Base-by-base conservation (phyloP, 495 filamentous ascomycete species). In the Apodospora peruviana region DNA sequence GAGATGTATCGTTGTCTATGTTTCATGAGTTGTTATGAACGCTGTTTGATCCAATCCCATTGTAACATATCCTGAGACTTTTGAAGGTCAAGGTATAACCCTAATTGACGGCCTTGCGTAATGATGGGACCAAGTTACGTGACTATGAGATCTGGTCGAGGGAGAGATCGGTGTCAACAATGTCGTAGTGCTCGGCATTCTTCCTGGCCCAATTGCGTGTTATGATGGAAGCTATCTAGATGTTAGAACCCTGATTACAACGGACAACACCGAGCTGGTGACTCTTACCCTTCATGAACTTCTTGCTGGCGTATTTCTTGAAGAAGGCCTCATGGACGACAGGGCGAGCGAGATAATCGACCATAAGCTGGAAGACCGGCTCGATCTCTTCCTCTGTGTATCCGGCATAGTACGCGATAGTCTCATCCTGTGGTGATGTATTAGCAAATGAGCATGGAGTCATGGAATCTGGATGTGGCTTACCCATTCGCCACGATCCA, bases 261-360 rank as follows among this genome's bases (percentile, higher is more conserved):
- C n/a, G n/a, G n/a, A n/a, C n/a, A n/a, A n/a, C n/a, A n/a, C n/a
- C n/a, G n/a, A n/a, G n/a, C n/a, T n/a, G n/a, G n/a, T n/a, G n/a
- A 37, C 16, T 52, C 69, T 62, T 80, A 90, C 93, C 91, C 74
- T 96, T 96, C 60, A 96, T 68, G 70, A 96, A 98, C 69, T 91
- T 95, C 75, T 96, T 97, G 79, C 89, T 93, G 14, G 94, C 93
- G 61, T 98, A 98, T 66, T 98, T 98, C 78, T 91, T 93, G 78
- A 95, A 97, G 79, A 98, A 97, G 16, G 94, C 93, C 67, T 96
- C 90, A 57, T 97, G 93, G 34, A 78, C 77, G 38, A 96, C 88
- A 24, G 94, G 93, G 8, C 84, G 80, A 48, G 83, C 84, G 27
- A 97, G 82, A 61, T 97, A 97, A 61, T 97, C 90, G 47, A 98